Evolutionary conservation across 108 stramenopile genomes (phyloP).

Genomic region (Nitzschia putrida): DNA sequence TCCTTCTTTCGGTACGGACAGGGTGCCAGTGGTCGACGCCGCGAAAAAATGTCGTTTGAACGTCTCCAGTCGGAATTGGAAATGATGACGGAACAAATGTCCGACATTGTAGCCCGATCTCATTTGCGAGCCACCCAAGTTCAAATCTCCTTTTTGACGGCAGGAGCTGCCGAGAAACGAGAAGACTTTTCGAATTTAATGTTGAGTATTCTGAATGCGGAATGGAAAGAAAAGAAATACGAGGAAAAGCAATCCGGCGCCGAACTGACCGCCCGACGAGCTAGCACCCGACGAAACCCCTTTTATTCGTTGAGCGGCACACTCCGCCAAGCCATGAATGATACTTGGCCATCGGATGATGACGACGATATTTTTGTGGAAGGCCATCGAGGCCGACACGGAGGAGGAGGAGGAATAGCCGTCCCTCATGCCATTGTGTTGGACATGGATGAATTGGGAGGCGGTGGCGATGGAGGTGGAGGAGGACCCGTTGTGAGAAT

Average conservation of each 20-base stretch:
- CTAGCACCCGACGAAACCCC: neutral
- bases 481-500: neutral
- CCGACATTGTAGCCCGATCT: slow-evolving; percentile 63
- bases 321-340: neutral
- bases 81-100: slow-evolving; percentile 62
- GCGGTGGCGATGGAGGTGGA: neutral
- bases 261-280: neutral
- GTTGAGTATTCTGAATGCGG: slow-evolving; percentile 43
- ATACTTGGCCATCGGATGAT: neutral
- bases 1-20: slow-evolving; percentile 49
- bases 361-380: neutral
- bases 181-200: slow-evolving; percentile 49
- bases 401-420: neutral
- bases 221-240: slow-evolving; percentile 23
- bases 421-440: neutral
- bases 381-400: neutral
- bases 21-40: slow-evolving; percentile 12
- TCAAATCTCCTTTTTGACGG: slow-evolving; percentile 56
- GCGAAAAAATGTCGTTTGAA: slow-evolving; percentile 56
- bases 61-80: slow-evolving; percentile 62
- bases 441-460: neutral
- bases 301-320: neutral
- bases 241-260: neutral
- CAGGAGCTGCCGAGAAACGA: slow-evolving; percentile 46
- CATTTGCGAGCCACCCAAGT: slow-evolving; percentile 57